A percentile compares a stretch with the other conserved stretches of the same genome.
phyloP scores from a whole-genome alignment of 2,329 filamentous ascomycete species.

The Verticillium klebahnii region DNA sequence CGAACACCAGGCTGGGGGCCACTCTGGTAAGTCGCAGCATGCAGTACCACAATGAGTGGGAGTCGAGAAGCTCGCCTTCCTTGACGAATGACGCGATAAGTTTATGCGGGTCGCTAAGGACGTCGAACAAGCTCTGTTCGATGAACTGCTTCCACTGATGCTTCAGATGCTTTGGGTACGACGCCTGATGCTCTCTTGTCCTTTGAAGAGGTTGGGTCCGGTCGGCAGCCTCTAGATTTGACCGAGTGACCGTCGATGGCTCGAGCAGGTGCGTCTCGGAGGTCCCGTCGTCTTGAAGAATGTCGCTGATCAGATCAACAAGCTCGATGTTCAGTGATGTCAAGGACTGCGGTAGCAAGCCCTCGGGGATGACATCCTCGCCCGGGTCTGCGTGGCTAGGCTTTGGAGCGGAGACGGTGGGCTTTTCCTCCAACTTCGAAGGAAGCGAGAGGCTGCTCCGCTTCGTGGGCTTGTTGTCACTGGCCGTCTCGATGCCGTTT shows the following conservation, averaged over 20 bases:
- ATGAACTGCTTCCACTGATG: constrained; percentile 56
- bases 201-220: constrained; percentile 26
- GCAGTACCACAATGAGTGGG: constrained; percentile 58
- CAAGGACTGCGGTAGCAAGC: constrained; percentile 52
- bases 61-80: constrained; percentile 50
- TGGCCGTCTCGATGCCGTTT: background rate
- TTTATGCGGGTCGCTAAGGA: constrained; percentile 53
- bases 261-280: constrained; percentile 44
- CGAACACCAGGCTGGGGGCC: constrained; percentile 54
- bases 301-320: constrained; percentile 56
- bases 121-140: constrained; percentile 60
- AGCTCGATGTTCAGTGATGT: constrained; percentile 48
- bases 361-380: constrained; percentile 13
- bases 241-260: constrained; percentile 16
- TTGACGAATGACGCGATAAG: constrained; percentile 53
- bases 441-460: background rate
- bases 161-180: constrained; percentile 25
- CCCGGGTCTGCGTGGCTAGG: background rate
- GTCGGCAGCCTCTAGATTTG: constrained; percentile 6
- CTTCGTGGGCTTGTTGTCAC: background rate
- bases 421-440: background rate
- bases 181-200: constrained; percentile 18
- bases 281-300: constrained; percentile 52
- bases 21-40: constrained; percentile 56
- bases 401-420: background rate